Percentiles rank a stretch among this genome's conserved stretches.
phyloP scores from a whole-genome alignment of 208 protist genomes.

The Leishmania aethiopica region DNA sequence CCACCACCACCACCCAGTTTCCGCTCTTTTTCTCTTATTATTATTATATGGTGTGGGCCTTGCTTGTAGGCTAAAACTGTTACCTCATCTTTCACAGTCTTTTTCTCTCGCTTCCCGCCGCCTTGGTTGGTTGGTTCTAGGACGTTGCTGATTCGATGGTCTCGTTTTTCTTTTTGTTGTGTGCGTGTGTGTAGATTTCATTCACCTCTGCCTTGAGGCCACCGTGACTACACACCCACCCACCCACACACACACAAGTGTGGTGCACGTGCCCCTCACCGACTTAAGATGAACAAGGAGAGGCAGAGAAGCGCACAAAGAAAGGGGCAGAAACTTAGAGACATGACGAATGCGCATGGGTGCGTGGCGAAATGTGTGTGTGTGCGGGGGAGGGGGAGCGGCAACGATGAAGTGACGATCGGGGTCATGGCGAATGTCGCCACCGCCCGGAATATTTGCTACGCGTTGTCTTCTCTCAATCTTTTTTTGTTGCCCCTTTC shows the following conservation, averaged over 20 bases:
- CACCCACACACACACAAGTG: background rate
- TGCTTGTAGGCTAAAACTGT: background rate
- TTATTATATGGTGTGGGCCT: background rate
- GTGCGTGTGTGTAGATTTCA: background rate
- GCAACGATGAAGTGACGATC: background rate
- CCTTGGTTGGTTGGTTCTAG: background rate
- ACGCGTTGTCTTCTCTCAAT: background rate
- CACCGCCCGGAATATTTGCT: background rate
- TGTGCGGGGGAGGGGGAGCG: background rate
- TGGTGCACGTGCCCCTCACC: background rate
- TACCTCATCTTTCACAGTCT: background rate
- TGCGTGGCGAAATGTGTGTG: background rate
- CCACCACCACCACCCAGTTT: background rate
- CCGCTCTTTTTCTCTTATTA: conserved; percentile 7
- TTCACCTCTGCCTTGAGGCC: background rate
- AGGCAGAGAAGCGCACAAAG: background rate
- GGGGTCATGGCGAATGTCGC: background rate
- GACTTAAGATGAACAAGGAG: background rate
- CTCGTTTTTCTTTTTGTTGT: background rate
- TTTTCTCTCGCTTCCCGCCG: background rate
- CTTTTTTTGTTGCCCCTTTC: background rate
- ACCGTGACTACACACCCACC: background rate
- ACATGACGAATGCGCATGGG: background rate
- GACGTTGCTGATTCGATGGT: background rate
- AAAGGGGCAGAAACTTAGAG: background rate